Percentiles rank a stretch among this genome's conserved stretches.
Evolutionary conservation across 345 rosid genomes (phyloP).

Genomic region (Anacardium occidentale): DNA sequence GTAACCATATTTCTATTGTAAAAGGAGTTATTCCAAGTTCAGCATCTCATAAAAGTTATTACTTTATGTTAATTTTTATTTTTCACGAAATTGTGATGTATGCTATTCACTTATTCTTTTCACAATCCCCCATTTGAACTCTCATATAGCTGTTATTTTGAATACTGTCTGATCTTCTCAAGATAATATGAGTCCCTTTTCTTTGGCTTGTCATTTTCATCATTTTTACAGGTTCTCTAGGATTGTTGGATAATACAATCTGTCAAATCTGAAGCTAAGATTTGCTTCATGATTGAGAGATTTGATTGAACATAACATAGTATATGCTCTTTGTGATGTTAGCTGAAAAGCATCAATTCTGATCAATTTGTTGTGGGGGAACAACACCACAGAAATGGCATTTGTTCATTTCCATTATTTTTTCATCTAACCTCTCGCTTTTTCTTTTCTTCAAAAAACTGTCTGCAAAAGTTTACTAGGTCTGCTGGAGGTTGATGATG

Average conservation of each 20-base stretch:
- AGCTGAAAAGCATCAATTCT: background rate
- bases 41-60: background rate
- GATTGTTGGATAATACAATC: background rate
- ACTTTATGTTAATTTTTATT: background rate
- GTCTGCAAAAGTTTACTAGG: background rate
- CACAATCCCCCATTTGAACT: background rate
- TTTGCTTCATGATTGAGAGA: background rate
- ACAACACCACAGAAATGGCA: background rate
- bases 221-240: background rate
- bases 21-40: background rate
- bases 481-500: slow-evolving; percentile 1
- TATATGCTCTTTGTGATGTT: background rate
- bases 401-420: background rate
- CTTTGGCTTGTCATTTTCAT: background rate
- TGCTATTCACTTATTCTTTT: background rate
- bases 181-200: background rate
- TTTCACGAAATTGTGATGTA: background rate
- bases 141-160: background rate
- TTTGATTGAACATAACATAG: background rate
- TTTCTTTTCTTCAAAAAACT: background rate
- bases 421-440: too few species aligned
- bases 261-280: background rate
- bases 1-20: slow-evolving; percentile 2
- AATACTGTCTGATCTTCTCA: background rate
- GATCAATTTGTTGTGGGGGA: slow-evolving; percentile 5